Conservation (phyloP, 148 eudicot genomes). For the Arctostaphylos glauca region DNA sequence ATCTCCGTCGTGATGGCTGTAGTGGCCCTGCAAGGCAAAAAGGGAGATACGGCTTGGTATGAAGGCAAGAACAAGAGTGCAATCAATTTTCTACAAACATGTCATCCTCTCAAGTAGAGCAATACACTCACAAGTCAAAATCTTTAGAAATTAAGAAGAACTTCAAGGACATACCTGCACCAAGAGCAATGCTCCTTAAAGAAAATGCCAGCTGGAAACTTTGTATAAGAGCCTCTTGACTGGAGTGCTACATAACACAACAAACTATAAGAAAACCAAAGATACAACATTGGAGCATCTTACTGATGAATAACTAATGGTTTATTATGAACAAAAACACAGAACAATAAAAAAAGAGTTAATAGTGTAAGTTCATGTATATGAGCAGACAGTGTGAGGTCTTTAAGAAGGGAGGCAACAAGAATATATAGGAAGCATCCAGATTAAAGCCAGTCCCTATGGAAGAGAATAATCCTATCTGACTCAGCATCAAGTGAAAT, state of each 20-base stretch:
- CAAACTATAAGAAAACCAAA: background rate
- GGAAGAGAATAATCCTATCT: background rate
- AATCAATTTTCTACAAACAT: background rate
- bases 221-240: constrained; percentile 53
- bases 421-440: background rate
- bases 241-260: constrained; percentile 40
- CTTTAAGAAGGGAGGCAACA: background rate
- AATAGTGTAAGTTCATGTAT: background rate
- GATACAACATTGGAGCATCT: background rate
- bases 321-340: constrained; percentile 7
- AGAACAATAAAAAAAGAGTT: background rate
- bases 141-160: background rate
- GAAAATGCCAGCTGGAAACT: constrained; percentile 68
- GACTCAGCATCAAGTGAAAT: background rate
- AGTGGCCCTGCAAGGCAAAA: constrained; percentile 38
- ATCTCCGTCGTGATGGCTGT: constrained; percentile 50
- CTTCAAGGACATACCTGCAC: constrained; percentile 31
- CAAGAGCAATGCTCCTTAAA: constrained; percentile 53
- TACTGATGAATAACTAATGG: background rate
- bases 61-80: background rate
- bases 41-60: background rate
- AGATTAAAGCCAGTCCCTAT: background rate
- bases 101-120: background rate
- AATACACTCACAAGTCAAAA: background rate
- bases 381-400: background rate